phyloP scores from a whole-genome alignment of 2,329 filamentous ascomycete genomes.

The Elsinoe perseae region DNA sequence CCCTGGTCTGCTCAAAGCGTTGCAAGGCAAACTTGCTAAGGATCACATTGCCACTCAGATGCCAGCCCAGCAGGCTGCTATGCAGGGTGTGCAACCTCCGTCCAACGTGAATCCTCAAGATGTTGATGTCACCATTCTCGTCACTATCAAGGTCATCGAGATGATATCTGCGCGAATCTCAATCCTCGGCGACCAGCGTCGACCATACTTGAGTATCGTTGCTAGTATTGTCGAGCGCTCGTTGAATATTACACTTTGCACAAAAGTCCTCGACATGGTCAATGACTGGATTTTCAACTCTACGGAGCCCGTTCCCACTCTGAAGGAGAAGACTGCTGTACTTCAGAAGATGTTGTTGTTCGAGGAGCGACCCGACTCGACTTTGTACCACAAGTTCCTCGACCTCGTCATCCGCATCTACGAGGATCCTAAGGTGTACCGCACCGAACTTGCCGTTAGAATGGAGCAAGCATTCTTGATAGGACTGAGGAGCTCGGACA shows the following conservation, averaged over 20 bases:
- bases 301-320: conserved; percentile 87
- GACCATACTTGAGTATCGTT: conserved; percentile 90
- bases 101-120: conserved; percentile 64
- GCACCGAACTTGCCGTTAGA: conserved; percentile 89
- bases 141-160: conserved; percentile 94
- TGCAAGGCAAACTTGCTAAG: conserved; percentile 84
- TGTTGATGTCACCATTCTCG: conserved; percentile 75
- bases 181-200: conserved; percentile 76
- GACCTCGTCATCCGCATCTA: conserved; percentile 97
- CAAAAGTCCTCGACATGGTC: conserved; percentile 88
- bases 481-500: conserved; percentile 83
- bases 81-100: conserved; percentile 35
- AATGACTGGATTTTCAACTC: conserved; percentile 95
- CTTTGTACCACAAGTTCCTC: conserved; percentile 84
- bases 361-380: conserved; percentile 73
- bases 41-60: conserved; percentile 78
- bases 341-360: conserved; percentile 99
- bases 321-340: conserved; percentile 98
- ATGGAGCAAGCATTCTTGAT: conserved; percentile 98
- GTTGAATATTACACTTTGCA: conserved; percentile 74
- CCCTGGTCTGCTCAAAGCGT: conserved; percentile 77
- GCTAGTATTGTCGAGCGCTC: conserved; percentile 95
- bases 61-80: conserved; percentile 46
- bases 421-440: conserved; percentile 90
- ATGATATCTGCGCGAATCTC: conserved; percentile 89